Percentiles rank a stretch among this genome's conserved stretches.
phyloP scores from a whole-genome alignment of 2,329 filamentous ascomycete species.

The Cladobotryum mycophilum region DNA sequence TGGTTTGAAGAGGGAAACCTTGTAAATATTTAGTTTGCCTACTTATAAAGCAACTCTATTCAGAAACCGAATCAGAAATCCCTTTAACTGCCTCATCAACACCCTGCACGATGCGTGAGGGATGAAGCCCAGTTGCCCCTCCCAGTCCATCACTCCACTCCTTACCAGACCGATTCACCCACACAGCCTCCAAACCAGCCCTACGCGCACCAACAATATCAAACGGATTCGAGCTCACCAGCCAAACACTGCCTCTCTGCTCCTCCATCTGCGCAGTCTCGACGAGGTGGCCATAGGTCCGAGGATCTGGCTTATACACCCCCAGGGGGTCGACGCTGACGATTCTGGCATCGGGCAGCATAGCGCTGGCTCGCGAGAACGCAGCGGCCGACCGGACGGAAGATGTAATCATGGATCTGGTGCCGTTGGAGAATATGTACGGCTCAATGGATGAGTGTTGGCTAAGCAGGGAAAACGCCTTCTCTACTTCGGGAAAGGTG shows the following conservation, averaged over 20 bases:
- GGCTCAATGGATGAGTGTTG: slow-evolving; percentile 37
- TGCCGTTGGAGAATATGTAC: slow-evolving; percentile 68
- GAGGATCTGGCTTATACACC: slow-evolving; percentile 60
- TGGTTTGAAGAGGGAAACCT: too few relatives aligned
- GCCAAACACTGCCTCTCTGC: slow-evolving; percentile 50
- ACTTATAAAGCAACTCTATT: neutral
- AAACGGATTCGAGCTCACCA: slow-evolving; percentile 68
- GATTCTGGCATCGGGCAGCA: slow-evolving; percentile 41
- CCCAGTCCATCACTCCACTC: slow-evolving; percentile 62
- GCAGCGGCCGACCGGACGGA: slow-evolving; percentile 53
- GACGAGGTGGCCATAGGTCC: slow-evolving; percentile 55
- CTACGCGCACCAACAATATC: slow-evolving; percentile 60
- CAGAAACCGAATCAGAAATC: slow-evolving; percentile 17
- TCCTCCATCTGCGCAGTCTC: slow-evolving; percentile 40
- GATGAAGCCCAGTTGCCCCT: slow-evolving; percentile 37
- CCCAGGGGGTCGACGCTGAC: slow-evolving; percentile 55
- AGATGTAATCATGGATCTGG: slow-evolving; percentile 52
- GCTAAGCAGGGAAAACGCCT: slow-evolving; percentile 44
- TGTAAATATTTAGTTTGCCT: neutral
- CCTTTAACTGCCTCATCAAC: slow-evolving; percentile 50
- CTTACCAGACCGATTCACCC: slow-evolving; percentile 56
- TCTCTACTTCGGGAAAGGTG: slow-evolving; percentile 57
- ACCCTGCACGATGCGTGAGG: slow-evolving; percentile 47
- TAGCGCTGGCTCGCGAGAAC: slow-evolving; percentile 38
- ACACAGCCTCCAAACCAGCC: slow-evolving; percentile 56